A percentile compares a stretch with the other conserved stretches of the same genome.
Conservation (phyloP, 345 rosid genomes). For the Gossypium longicalyx region DNA sequence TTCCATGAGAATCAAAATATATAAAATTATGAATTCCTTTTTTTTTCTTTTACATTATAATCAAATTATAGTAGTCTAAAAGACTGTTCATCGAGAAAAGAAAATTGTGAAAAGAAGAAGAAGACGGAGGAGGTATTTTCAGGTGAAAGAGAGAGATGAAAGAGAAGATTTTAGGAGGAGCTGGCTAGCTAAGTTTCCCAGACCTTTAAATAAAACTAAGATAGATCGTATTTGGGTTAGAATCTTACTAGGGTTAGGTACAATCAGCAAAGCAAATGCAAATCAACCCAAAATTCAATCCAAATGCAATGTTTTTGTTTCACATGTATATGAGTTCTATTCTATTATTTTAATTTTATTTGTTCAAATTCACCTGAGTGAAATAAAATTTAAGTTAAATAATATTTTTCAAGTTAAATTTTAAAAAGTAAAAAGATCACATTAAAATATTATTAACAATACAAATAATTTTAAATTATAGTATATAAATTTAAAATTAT, state of each 20-base stretch:
- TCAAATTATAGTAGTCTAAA: slow-evolving; percentile 22
- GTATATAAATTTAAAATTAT: too few relatives aligned
- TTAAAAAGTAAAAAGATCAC: too few relatives aligned
- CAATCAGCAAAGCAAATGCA: slow-evolving; percentile 33
- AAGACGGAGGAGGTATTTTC: background rate
- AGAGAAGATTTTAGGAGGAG: slow-evolving; percentile 21
- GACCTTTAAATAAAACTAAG: slow-evolving; percentile 59
- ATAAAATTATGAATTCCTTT: background rate
- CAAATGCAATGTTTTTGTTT: slow-evolving; percentile 37
- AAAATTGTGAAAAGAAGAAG: background rate
- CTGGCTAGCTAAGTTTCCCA: slow-evolving; percentile 31
- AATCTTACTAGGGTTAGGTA: slow-evolving; percentile 65
- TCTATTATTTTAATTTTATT: too few relatives aligned
- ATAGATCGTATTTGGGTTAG: slow-evolving; percentile 44
- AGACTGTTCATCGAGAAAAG: slow-evolving; percentile 22
- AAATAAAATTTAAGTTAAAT: too few relatives aligned
- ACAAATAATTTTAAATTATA: too few relatives aligned
- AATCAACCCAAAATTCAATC: slow-evolving; percentile 46
- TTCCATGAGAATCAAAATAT: background rate
- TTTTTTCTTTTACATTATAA: slow-evolving; percentile 19
- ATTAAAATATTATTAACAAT: too few relatives aligned
- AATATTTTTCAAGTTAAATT: too few relatives aligned
- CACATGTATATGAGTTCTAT: background rate
- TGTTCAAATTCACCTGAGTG: accelerated
- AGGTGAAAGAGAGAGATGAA: background rate